phyloP scores from a whole-genome alignment of 2,329 filamentous ascomycete genomes.

The Phialocephala sp. region DNA sequence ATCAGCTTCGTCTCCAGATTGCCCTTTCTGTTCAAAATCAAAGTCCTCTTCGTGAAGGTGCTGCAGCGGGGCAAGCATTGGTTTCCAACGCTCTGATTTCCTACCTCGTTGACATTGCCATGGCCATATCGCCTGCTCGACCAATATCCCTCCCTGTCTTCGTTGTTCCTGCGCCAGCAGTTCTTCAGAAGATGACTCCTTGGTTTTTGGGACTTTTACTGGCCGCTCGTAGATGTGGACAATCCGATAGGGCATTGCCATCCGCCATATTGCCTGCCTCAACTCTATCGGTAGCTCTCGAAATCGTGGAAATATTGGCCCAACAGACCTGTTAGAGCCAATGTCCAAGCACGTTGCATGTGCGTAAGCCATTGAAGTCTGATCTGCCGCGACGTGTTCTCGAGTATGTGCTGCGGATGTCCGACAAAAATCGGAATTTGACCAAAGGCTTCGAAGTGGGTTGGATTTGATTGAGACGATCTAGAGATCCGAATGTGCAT shows the following conservation, averaged over 20 bases:
- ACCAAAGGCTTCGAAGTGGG: too few relatives aligned
- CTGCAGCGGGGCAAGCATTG: background rate
- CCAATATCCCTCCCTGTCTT: background rate
- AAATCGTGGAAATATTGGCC: conserved; percentile 1
- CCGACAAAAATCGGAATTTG: too few relatives aligned
- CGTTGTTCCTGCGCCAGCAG: background rate
- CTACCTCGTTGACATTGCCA: background rate
- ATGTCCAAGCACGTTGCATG: background rate
- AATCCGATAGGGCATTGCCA: background rate
- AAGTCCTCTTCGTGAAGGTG: background rate
- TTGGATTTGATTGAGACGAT: background rate
- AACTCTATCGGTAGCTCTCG: background rate
- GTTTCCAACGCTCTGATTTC: background rate
- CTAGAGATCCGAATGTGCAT: too few relatives aligned
- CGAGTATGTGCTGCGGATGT: too few relatives aligned
- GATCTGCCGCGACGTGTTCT: background rate
- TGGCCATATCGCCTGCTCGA: background rate
- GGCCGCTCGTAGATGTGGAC: conserved; percentile 1
- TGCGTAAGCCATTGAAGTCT: background rate
- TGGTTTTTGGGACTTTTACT: background rate
- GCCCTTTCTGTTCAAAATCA: background rate
- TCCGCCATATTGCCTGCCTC: background rate
- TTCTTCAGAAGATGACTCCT: background rate
- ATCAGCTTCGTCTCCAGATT: background rate
- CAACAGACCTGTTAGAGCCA: background rate